Conservation (phyloP, 345 rosid species). For the Salix viminalis region DNA sequence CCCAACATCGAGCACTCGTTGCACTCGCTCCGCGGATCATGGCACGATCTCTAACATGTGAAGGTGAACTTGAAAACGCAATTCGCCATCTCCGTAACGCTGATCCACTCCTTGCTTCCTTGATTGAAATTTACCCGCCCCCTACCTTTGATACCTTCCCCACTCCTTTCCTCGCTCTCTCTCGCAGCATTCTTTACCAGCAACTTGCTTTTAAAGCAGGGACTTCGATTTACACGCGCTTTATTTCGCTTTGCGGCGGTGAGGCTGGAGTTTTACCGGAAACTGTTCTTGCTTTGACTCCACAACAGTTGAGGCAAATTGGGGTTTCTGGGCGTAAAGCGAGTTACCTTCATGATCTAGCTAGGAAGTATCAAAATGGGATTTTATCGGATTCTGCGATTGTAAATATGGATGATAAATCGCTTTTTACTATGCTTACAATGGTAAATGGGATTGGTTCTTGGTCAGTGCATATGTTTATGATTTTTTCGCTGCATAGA, state of each 20-base stretch:
- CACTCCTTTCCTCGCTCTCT: conserved; percentile 78
- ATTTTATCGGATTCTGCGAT: conserved; percentile 76
- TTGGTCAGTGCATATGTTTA: conserved; percentile 98
- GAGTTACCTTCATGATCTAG: conserved; percentile 87
- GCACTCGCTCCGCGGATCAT: conserved; percentile 35
- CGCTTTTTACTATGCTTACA: conserved; percentile 91
- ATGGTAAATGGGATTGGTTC: conserved; percentile 99
- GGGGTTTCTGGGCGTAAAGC: conserved; percentile 93
- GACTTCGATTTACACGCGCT: conserved; percentile 81
- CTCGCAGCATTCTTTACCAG: conserved; percentile 86
- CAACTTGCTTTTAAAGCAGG: conserved; percentile 89
- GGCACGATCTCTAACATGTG: conserved; percentile 70
- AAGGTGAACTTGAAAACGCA: conserved; percentile 81
- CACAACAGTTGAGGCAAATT: conserved; percentile 84
- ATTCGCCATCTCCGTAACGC: conserved; percentile 66
- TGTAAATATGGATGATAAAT: conserved; percentile 88
- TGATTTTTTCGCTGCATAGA: conserved; percentile 93
- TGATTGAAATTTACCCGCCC: conserved; percentile 62
- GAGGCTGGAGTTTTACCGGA: conserved; percentile 70
- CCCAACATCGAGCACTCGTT: conserved; percentile 36
- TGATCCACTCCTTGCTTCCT: conserved; percentile 62
- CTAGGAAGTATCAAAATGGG: conserved; percentile 84
- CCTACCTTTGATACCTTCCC: conserved; percentile 78
- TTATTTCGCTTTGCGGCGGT: conserved; percentile 77
- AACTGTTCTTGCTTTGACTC: conserved; percentile 55